phyloP scores from a whole-genome alignment of 2,329 filamentous ascomycete genomes.

The Sclerotinia trifoliorum region DNA sequence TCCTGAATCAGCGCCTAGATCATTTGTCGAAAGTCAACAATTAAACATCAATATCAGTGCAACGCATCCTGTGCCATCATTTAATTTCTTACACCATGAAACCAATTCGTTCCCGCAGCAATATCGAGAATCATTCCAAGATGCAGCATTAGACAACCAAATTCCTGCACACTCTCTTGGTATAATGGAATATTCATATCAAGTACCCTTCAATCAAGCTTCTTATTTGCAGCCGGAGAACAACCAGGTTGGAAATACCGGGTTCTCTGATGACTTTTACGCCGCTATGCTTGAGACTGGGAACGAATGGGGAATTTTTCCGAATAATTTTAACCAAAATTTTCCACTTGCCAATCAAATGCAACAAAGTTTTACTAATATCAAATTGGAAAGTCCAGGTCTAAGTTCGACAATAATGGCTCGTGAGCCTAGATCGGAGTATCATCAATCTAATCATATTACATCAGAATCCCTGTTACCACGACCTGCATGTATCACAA shows the following conservation, averaged over 20 bases:
- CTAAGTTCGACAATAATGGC: background rate
- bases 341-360: slow-evolving; percentile 7
- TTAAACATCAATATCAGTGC: background rate
- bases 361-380: background rate
- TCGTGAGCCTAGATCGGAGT: background rate
- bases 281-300: slow-evolving; percentile 33
- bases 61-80: background rate
- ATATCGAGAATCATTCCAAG: slow-evolving; percentile 12
- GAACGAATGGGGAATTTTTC: slow-evolving; percentile 27
- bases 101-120: slow-evolving; percentile 6
- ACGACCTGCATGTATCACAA: slow-evolving; percentile 17
- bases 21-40: slow-evolving; percentile 2
- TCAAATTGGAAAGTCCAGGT: background rate
- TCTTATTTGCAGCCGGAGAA: slow-evolving; percentile 21
- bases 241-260: slow-evolving; percentile 23
- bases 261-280: slow-evolving; percentile 35
- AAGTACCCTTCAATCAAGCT: background rate
- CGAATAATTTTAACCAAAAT: slow-evolving; percentile 21
- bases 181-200: background rate
- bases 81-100: slow-evolving; percentile 1
- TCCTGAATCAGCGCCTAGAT: slow-evolving; percentile 2
- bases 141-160: background rate
- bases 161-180: slow-evolving; percentile 5
- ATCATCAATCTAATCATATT: slow-evolving; percentile 2
- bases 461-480: background rate